Evolutionary conservation across 495 filamentous ascomycete genomes (phyloP).

Genomic region (Podospora anserina): DNA sequence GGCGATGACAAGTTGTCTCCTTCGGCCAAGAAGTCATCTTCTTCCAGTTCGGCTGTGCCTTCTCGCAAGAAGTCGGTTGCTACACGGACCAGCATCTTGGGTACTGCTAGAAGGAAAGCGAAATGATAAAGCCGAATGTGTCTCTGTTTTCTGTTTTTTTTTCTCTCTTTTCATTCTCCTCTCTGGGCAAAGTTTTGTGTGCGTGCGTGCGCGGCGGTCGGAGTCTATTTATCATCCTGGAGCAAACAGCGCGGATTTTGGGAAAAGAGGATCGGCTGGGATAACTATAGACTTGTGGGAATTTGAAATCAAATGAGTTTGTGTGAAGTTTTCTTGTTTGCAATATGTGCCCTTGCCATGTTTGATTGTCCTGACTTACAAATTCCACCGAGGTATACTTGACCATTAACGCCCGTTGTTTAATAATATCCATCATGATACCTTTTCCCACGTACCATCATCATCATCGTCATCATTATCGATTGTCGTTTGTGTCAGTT

Average conservation of each 20-base stretch:
- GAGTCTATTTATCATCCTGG: neutral
- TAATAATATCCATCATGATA: no score
- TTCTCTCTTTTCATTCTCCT: neutral
- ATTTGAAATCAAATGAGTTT: neutral
- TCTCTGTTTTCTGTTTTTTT: neutral
- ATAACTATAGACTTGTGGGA: constrained; percentile 13
- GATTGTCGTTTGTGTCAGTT: neutral
- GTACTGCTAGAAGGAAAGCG: neutral
- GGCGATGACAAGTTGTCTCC: constrained; percentile 8
- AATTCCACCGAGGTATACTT: neutral
- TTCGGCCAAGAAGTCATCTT: neutral
- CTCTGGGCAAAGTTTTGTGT: neutral
- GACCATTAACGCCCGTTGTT: no score
- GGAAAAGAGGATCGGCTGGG: constrained; percentile 6
- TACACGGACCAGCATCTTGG: neutral
- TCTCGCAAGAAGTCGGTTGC: constrained; percentile 9
- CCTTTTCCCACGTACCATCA: neutral
- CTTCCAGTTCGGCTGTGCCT: constrained; percentile 5
- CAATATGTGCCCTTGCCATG: neutral
- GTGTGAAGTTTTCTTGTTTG: neutral
- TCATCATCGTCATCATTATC: neutral
- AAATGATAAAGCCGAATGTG: neutral
- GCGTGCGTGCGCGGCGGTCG: neutral
- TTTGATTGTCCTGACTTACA: neutral
- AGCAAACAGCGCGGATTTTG: neutral